Evolutionary conservation across 1,284 basidiomycete genomes (phyloP), one percentile per base, ranked within the genome.

Genomic region (Dichomitus squalens): DNA sequence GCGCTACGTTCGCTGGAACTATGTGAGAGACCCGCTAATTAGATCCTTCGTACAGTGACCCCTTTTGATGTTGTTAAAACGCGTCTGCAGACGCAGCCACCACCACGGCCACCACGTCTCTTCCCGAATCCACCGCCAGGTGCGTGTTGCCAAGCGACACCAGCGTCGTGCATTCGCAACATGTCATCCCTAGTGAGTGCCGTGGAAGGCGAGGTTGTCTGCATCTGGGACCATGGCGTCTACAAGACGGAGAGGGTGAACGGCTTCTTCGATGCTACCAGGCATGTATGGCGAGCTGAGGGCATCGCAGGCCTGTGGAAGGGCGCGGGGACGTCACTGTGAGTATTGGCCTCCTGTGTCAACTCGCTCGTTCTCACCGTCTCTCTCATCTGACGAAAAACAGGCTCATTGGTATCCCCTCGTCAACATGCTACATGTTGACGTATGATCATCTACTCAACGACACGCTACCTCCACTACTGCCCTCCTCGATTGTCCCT

Each of bases 31-130:
- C 31, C 43, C 23, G 14, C 40, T 49, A 4, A 57, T 27, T 7
- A n/a, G 23, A 8, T 25, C 36, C 43, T 52, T 23, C 48, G n/a
- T 58, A 1, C 70, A 95, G 93, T 96, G 95, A 96, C 94, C 5
- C 94, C 94, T 3, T 95, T 96, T 70, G 94, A 96, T 73, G 92
- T 96, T 54, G 83, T 96, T 65, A 96, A 96, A 74, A 96, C 95
- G 20, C 84, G 95, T n/a, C 75, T 96, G 20, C 93, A 96, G 73
- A 93, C 91, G 1, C 91, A 94, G 71, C 84, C 85, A 40, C 79
- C 77, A 23, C 51, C 58, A 40, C 73, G 73, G 65, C 69, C 72
- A 57, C 74, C 69, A 60, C 79, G 76, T 48, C 75, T 82, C 40
- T 81, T 81, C 69, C 79, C 80, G 61, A 78, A 73, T 52, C 76